Conservation (phyloP, 2,329 filamentous ascomycete genomes). For the Epichloe sylvatica region DNA sequence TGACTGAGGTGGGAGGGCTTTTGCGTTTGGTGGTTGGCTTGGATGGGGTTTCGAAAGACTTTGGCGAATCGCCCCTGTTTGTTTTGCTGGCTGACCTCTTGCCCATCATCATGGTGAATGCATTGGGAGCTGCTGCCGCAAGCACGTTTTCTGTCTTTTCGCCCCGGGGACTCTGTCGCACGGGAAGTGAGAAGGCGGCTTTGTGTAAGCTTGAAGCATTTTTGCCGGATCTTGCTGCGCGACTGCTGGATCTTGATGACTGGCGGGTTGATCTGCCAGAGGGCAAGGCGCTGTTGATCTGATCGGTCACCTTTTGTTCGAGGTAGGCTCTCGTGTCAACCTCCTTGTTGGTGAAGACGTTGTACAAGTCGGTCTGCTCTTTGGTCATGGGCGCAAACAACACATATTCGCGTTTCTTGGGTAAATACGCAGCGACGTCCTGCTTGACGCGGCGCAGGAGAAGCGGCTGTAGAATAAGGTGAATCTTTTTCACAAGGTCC, state of each 20-base stretch:
- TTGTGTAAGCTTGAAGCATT: conserved; percentile 7
- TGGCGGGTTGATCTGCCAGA: conserved; percentile 19
- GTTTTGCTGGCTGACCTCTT: conserved; percentile 18
- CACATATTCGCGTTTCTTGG: conserved; percentile 93
- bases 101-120: conserved; percentile 42
- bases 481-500: conserved; percentile 55
- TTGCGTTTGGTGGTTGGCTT: conserved; percentile 20
- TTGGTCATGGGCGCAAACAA: conserved; percentile 83
- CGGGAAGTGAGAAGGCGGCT: conserved; percentile 15
- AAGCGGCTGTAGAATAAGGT: conserved; percentile 84
- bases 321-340: conserved; percentile 59
- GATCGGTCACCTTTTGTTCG: conserved; percentile 62
- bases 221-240: conserved; percentile 8
- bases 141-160: conserved; percentile 14
- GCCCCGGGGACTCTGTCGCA: conserved; percentile 23
- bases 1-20: conserved; percentile 13
- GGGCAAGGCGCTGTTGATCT: conserved; percentile 28
- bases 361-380: conserved; percentile 84
- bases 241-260: conserved; percentile 27
- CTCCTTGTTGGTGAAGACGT: conserved; percentile 43
- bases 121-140: conserved; percentile 22
- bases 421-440: conserved; percentile 81
- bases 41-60: conserved; percentile 9
- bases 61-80: conserved; percentile 12
- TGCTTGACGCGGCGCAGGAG: conserved; percentile 79